A percentile compares a stretch with the other conserved stretches of the same genome.
phyloP scores from a whole-genome alignment of 192 early-diverging fungal genomes.

The Glomus cerebriforme region DNA sequence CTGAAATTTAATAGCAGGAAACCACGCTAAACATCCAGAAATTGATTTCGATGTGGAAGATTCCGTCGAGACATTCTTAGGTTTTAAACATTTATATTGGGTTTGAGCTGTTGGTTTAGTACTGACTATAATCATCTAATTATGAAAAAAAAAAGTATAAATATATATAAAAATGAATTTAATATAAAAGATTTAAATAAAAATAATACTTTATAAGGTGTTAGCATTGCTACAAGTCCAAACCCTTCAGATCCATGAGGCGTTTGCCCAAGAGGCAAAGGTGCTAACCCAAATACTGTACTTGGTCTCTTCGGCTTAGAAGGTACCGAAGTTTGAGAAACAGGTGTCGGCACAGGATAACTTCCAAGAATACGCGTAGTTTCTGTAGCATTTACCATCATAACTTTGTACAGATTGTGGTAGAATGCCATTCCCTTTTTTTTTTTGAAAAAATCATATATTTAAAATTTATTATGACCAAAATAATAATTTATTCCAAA shows the following conservation, averaged over 20 bases:
- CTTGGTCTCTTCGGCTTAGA: constrained; percentile 52
- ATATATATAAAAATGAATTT: not conserved
- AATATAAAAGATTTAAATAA: not conserved
- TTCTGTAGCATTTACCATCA: constrained; percentile 61
- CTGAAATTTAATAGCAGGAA: constrained; percentile 51
- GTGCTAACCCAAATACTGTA: constrained; percentile 61
- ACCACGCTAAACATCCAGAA: constrained; percentile 60
- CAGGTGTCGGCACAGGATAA: constrained; percentile 40
- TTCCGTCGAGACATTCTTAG: constrained; percentile 41
- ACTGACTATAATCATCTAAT: constrained; percentile 59
- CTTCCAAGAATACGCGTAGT: constrained; percentile 59
- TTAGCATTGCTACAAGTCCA: constrained; percentile 60
- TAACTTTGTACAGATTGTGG: constrained; percentile 58
- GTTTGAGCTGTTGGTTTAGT: constrained; percentile 61
- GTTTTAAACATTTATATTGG: constrained; percentile 55
- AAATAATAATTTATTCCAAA: not conserved
- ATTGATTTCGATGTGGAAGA: constrained; percentile 36
- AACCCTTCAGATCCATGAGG: constrained; percentile 57
- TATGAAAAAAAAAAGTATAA: not conserved
- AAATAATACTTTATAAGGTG: constrained; percentile 55
- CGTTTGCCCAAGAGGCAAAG: constrained; percentile 56
- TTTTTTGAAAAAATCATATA: not conserved
- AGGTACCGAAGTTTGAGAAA: constrained; percentile 4
- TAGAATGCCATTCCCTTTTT: constrained; percentile 61
- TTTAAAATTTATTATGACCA: not conserved